phyloP scores from a whole-genome alignment of 1,284 basidiomycete species.

The Pseudozyma sp. region DNA sequence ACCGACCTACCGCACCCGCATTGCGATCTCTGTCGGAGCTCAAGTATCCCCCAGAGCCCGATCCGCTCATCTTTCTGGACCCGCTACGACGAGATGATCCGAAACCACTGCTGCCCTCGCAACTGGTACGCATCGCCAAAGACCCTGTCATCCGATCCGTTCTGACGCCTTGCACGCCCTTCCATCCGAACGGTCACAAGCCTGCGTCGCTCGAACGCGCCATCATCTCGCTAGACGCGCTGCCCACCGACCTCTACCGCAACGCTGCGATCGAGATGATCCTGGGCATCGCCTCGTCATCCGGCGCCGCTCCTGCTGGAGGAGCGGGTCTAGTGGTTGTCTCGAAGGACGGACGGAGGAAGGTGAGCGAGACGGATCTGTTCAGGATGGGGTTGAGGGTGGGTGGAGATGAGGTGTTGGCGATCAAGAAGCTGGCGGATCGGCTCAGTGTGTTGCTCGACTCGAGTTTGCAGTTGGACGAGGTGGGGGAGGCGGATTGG shows the following conservation, averaged over 20 bases:
- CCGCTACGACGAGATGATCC: slow-evolving; percentile 65
- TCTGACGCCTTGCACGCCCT: slow-evolving; percentile 38
- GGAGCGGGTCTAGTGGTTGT: slow-evolving; percentile 16
- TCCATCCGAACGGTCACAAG: slow-evolving; percentile 52
- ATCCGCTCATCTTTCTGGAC: slow-evolving; percentile 66
- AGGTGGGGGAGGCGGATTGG: slow-evolving; percentile 46
- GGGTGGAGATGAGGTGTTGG: slow-evolving; percentile 56
- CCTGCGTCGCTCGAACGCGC: slow-evolving; percentile 52
- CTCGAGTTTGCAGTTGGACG: slow-evolving; percentile 40
- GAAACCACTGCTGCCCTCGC: slow-evolving; percentile 58
- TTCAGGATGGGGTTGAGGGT: slow-evolving; percentile 64
- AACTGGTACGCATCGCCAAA: slow-evolving; percentile 57
- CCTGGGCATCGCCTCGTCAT: slow-evolving; percentile 54
- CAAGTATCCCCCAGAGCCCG: slow-evolving; percentile 63
- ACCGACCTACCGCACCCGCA: slow-evolving; percentile 46
- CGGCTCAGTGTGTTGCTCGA: slow-evolving; percentile 51
- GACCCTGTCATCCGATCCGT: slow-evolving; percentile 57
- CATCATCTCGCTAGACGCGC: slow-evolving; percentile 57
- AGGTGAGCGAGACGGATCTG: slow-evolving; percentile 64
- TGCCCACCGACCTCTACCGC: slow-evolving; percentile 61
- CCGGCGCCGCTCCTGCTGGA: slow-evolving; percentile 29
- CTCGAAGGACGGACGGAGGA: slow-evolving; percentile 30
- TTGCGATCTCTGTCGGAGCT: slow-evolving; percentile 57
- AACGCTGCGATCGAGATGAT: slow-evolving; percentile 66
- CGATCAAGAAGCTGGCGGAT: slow-evolving; percentile 60